Conservation (phyloP, 371 early-diverging fungal genomes). For the Syncephalastrum contaminatum region DNA sequence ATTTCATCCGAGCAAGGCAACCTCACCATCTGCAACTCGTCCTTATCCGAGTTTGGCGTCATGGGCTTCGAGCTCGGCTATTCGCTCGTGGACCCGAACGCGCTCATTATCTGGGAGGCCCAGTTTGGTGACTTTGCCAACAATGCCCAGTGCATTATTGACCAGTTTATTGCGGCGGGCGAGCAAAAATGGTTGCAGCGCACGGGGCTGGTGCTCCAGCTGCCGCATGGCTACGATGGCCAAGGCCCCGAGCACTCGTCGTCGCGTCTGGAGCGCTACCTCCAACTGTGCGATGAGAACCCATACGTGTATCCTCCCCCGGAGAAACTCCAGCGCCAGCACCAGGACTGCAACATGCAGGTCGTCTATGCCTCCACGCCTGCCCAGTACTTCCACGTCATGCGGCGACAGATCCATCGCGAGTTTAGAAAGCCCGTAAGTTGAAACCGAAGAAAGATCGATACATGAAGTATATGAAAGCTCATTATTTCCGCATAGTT, state of each 20-base stretch:
- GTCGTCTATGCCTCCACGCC: slow-evolving; percentile 95
- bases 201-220: slow-evolving; percentile 85
- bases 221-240: slow-evolving; percentile 98
- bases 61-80: slow-evolving; percentile 98
- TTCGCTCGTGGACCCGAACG: slow-evolving; percentile 90
- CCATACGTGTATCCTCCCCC: slow-evolving; percentile 83
- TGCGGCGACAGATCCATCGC: slow-evolving; percentile 94
- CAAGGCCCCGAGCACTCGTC: slow-evolving; percentile 98
- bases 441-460: background rate
- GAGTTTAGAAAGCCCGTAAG: slow-evolving; percentile 92
- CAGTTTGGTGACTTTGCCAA: slow-evolving; percentile 99
- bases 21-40: slow-evolving; percentile 93
- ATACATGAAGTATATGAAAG: background rate
- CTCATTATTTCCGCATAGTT: slow-evolving; percentile 36
- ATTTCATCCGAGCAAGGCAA: slow-evolving; percentile 79
- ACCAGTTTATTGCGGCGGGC: slow-evolving; percentile 95
- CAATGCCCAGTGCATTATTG: slow-evolving; percentile 95
- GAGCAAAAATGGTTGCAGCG: slow-evolving; percentile 98
- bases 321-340: slow-evolving; percentile 84
- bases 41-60: slow-evolving; percentile 92
- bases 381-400: slow-evolving; percentile 94
- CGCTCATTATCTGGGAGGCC: slow-evolving; percentile 96
- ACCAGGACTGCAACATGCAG: slow-evolving; percentile 98
- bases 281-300: slow-evolving; percentile 94
- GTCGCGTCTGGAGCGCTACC: slow-evolving; percentile 91